Evolutionary conservation across 2,329 filamentous ascomycete species (phyloP), one percentile per base, ranked within the genome.

Genomic region (Lachnellula occidentalis): DNA sequence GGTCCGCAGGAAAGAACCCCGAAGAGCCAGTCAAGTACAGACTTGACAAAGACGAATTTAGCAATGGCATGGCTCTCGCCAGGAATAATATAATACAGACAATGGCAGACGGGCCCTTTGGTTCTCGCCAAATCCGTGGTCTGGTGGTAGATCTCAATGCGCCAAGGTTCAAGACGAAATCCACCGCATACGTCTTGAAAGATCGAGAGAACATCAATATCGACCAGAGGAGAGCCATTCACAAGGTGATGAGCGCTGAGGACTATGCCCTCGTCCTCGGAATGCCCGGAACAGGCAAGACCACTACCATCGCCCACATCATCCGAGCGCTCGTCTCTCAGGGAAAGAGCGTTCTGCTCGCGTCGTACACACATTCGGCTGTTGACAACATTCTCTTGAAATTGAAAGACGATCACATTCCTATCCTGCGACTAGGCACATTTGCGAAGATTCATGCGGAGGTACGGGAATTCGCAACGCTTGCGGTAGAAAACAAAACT

Each of bases 231-330:
- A 80, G 78, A 55, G 94, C 94, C 0, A 91, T 99, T 50, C 82
- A 90, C 63, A 97, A 96, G 71, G 92, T 99, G 39, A 95, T 99
- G 87, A 90, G 87, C 65, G 92, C 94, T 3, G 82, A 88, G 62
- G 92, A 99, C 73, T 99, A 97, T 70, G 92, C 94, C 7, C 78
- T 99, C n/a, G 92, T 99, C 12, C 81, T 99, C 19, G 94, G 94
- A 27, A 99, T 99, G 94, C 94, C 94, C 1, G 94, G 94, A 7
- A 99, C 94, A 0, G 94, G 94, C 55, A 99, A 99, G 72, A 99
- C 94, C 2, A 99, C 94, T 0, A 99, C 94, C 0, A 97, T 99
- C 66, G 91, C 92, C 5, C 92, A 97, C 69, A 96, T 99, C 63
- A 97, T 99, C 65, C 86, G 90, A 45, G 90, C 92, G 1, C 77